Evolutionary conservation across 2,329 filamentous ascomycete species (phyloP).

Genomic region (Hypoxylon sp.): DNA sequence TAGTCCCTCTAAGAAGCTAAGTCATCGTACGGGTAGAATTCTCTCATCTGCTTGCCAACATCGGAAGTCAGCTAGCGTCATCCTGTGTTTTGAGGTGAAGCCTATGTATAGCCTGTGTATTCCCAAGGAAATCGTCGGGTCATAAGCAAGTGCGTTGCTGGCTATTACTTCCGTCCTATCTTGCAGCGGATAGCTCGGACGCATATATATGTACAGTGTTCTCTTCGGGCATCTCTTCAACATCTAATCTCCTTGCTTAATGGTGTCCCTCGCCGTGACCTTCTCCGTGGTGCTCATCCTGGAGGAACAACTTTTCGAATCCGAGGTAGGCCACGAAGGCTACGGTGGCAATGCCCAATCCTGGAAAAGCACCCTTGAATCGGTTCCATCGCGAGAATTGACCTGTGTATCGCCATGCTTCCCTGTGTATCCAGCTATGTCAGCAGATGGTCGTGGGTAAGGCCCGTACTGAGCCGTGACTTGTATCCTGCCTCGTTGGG

Average conservation of each 20-base stretch:
- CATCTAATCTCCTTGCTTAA: constrained; percentile 54
- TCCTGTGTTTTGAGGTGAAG: no score
- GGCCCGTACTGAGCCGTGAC: not conserved
- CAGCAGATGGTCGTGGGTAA: constrained; percentile 11
- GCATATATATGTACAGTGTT: constrained; percentile 58
- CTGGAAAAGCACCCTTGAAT: constrained; percentile 88
- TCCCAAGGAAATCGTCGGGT: no score
- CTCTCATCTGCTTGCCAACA: no score
- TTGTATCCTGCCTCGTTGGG: no score
- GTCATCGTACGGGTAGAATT: no score
- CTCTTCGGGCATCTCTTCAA: constrained; percentile 30
- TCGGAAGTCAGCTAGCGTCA: no score
- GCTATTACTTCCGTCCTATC: no score
- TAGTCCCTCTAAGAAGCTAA: not conserved
- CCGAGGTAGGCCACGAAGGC: constrained; percentile 91
- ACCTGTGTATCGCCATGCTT: constrained; percentile 94
- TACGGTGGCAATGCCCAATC: constrained; percentile 91
- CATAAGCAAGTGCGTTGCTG: no score
- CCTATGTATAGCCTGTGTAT: no score
- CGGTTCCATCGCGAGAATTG: constrained; percentile 91
- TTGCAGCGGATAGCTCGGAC: constrained; percentile 29
- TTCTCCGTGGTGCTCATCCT: constrained; percentile 75
- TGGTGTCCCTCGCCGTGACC: constrained; percentile 72
- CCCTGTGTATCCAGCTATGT: constrained; percentile 68
- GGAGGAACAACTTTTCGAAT: constrained; percentile 89